Conservation (phyloP, 192 early-diverging fungal genomes). For the Pilaira anomala region DNA sequence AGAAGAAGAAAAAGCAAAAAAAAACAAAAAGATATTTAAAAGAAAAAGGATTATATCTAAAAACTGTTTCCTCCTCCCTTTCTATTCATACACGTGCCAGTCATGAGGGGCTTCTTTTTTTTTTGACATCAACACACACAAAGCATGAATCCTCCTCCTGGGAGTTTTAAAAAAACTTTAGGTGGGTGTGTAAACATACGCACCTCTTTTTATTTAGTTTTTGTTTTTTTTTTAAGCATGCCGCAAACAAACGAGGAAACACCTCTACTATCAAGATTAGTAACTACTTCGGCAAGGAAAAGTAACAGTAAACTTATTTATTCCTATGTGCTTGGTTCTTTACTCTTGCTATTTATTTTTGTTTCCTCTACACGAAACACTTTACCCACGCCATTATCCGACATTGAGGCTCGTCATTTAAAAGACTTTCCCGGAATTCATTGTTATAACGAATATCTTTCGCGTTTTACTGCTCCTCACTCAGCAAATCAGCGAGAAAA, state of each 20-base stretch:
- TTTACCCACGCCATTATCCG: conserved; percentile 21
- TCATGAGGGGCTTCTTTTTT: too few species aligned
- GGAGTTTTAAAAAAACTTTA: too few species aligned
- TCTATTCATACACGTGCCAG: too few species aligned
- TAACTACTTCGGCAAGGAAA: neutral
- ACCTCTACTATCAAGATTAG: conserved; percentile 14
- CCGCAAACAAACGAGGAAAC: conserved; percentile 12
- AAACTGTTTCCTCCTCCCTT: too few species aligned
- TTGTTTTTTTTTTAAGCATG: conserved; percentile 1
- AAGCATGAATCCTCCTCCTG: too few species aligned
- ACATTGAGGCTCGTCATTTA: conserved; percentile 12
- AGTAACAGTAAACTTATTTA: neutral
- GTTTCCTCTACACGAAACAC: conserved; percentile 3
- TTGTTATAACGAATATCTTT: conserved; percentile 31
- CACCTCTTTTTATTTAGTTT: too few species aligned
- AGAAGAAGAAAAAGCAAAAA: neutral
- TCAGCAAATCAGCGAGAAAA: conserved; percentile 32
- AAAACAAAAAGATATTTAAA: neutral
- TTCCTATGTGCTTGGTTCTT: conserved; percentile 8
- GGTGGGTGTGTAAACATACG: too few species aligned
- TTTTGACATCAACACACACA: too few species aligned
- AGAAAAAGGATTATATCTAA: neutral
- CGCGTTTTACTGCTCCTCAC: conserved; percentile 28
- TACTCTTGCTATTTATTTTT: conserved; percentile 9
- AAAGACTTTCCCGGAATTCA: conserved; percentile 36